These are phyloP conservation scores for Xerocomellus chrysenteron DNA, from an alignment of 768 basidiomycete genomes.

Conservation along the genomic window DNA sequence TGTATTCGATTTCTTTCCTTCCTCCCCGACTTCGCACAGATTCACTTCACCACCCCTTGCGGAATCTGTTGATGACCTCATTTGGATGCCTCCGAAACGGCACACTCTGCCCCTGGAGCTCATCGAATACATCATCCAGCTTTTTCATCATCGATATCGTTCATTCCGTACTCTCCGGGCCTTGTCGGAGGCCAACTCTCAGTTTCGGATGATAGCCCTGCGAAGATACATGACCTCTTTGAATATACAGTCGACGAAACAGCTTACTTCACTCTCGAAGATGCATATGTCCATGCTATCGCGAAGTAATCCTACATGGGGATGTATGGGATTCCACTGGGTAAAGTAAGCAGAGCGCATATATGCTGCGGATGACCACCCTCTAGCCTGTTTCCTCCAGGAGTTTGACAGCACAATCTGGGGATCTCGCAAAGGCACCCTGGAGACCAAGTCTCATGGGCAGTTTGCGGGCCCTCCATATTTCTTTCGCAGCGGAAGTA, in stretches of 20 bases:
- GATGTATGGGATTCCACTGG: constrained; percentile 39
- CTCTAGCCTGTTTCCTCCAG: constrained; percentile 13
- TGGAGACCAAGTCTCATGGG: constrained; percentile 33
- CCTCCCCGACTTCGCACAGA: constrained; percentile 16
- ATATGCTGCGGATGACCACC: constrained; percentile 10
- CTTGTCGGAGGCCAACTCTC: constrained; percentile 41
- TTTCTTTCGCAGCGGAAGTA: constrained; percentile 45
- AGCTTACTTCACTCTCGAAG: constrained; percentile 31
- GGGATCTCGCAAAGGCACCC: constrained; percentile 18
- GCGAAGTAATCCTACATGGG: constrained; percentile 14
- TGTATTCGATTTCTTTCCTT: constrained; percentile 11
- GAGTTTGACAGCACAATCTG: constrained; percentile 18
- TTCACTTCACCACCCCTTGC: constrained; percentile 24
- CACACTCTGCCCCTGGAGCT: constrained; percentile 32
- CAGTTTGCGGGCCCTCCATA: constrained; percentile 37
- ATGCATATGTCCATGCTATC: constrained; percentile 31
- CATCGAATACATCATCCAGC: constrained; percentile 29
- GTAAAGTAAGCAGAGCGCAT: constrained; percentile 42
- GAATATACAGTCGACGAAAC: constrained; percentile 18
- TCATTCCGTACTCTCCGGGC: constrained; percentile 38
- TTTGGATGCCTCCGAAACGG: not conserved
- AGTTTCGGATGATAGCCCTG: constrained; percentile 43
- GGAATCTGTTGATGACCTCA: constrained; percentile 5
- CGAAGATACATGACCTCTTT: constrained; percentile 33
- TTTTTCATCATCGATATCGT: constrained; percentile 17